Evolutionary conservation across 106 monocot genomes (phyloP).

Genomic region (Dendrobium huoshanense): DNA sequence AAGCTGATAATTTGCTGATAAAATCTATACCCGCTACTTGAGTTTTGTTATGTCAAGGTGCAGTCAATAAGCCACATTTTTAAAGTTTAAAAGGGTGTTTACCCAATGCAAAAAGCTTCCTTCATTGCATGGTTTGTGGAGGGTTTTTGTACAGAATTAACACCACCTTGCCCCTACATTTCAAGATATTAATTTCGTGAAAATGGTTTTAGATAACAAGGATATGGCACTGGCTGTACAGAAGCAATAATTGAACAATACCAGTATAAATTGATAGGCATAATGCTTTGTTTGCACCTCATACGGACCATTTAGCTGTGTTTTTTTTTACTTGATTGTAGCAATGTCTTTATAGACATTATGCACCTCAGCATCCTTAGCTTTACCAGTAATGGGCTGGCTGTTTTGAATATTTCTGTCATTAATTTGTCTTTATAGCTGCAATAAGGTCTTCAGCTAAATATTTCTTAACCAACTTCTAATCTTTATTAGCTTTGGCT

Average conservation of each 20-base stretch:
- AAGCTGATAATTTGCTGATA: conserved; percentile 1
- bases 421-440: not conserved
- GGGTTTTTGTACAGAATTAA: not conserved
- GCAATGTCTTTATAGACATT: not conserved
- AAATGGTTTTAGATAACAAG: not conserved
- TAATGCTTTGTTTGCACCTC: not conserved
- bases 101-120: not conserved
- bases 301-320: not conserved
- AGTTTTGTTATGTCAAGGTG: not conserved
- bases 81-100: not conserved
- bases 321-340: not conserved
- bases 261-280: not conserved
- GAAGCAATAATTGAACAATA: not conserved
- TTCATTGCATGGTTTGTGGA: not conserved
- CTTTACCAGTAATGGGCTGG: not conserved
- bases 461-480: not conserved
- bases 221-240: not conserved
- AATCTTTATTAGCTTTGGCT: too few relatives aligned
- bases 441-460: not conserved
- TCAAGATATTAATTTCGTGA: not conserved
- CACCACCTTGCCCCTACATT: not conserved
- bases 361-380: not conserved
- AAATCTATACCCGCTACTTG: not conserved
- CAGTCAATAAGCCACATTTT: not conserved
- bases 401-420: not conserved